phyloP scores from a whole-genome alignment of 371 early-diverging fungal species.

The Coemansia sp. region DNA sequence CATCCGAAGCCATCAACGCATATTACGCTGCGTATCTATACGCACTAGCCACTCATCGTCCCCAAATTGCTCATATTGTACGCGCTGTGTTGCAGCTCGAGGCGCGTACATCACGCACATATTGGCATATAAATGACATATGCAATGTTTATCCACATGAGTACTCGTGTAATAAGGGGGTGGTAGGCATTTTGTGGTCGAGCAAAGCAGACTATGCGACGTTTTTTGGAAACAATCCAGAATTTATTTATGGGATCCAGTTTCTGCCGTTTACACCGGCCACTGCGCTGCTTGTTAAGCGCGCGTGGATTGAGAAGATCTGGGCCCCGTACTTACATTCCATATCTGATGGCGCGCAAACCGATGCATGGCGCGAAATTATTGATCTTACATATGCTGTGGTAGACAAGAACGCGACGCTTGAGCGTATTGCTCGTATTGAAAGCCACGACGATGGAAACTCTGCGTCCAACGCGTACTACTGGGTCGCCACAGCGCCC shows the following conservation, averaged over 20 bases:
- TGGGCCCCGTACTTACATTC: conserved; percentile 23
- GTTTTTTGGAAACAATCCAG: conserved; percentile 61
- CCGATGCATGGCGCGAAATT: conserved; percentile 39
- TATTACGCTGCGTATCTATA: conserved; percentile 70
- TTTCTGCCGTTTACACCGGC: conserved; percentile 75
- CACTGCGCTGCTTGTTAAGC: conserved; percentile 29
- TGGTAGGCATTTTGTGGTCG: conserved; percentile 70
- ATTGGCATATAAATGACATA: conserved; percentile 55
- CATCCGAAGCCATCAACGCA: conserved; percentile 73
- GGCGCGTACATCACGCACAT: conserved; percentile 62
- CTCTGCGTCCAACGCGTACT: conserved; percentile 49
- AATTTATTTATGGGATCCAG: conserved; percentile 79
- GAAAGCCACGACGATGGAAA: conserved; percentile 50
- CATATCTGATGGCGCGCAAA: conserved; percentile 19
- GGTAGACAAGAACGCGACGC: conserved; percentile 24
- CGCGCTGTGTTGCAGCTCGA: conserved; percentile 48
- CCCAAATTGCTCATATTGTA: conserved; percentile 38
- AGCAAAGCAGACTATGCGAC: conserved; percentile 71
- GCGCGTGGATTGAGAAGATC: conserved; percentile 37
- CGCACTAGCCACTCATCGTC: conserved; percentile 54
- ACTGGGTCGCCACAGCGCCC: conserved; percentile 45
- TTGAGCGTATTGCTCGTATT: conserved; percentile 3
- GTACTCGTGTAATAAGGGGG: conserved; percentile 60
- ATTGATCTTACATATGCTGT: conserved; percentile 38
- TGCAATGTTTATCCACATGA: conserved; percentile 23